These are phyloP conservation scores for Pseudonitzschia pungens DNA, from an alignment of 108 stramenopile genomes.

Conservation along the genomic window DNA sequence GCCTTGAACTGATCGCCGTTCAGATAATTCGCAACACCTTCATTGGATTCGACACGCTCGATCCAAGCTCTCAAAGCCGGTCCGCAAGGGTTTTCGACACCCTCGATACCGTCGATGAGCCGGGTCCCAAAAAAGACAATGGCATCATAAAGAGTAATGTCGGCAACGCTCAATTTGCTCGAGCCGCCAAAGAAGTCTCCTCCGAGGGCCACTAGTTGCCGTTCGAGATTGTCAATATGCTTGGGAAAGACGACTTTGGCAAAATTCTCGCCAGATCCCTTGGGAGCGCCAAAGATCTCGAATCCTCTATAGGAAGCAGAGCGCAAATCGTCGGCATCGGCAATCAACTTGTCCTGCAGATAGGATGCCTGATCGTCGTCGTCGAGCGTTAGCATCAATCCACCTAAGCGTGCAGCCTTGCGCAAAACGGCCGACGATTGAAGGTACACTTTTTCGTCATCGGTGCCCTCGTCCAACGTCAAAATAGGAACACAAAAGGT, in stretches of 20 bases:
- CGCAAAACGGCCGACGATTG: constrained; percentile 40
- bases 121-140: constrained; percentile 28
- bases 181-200: constrained; percentile 21
- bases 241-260: constrained; percentile 26
- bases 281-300: constrained; percentile 32
- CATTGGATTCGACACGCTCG: constrained; percentile 15
- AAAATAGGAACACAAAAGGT: constrained; percentile 15
- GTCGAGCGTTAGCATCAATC: constrained; percentile 17
- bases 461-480: constrained; percentile 12
- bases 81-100: constrained; percentile 4
- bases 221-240: constrained; percentile 41
- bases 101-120: constrained; percentile 11
- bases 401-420: constrained; percentile 31
- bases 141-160: constrained; percentile 38
- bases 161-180: constrained; percentile 31
- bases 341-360: constrained; percentile 30
- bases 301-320: constrained; percentile 24
- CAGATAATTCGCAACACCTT: not conserved
- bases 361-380: constrained; percentile 22
- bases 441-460: constrained; percentile 23
- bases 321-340: constrained; percentile 40
- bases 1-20: constrained; percentile 1
- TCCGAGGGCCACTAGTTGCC: constrained; percentile 26
- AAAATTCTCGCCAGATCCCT: constrained; percentile 25
- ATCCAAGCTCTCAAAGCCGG: constrained; percentile 6